phyloP scores from a whole-genome alignment of 2,329 filamentous ascomycete genomes.

The Pseudogymnoascus sp. region DNA sequence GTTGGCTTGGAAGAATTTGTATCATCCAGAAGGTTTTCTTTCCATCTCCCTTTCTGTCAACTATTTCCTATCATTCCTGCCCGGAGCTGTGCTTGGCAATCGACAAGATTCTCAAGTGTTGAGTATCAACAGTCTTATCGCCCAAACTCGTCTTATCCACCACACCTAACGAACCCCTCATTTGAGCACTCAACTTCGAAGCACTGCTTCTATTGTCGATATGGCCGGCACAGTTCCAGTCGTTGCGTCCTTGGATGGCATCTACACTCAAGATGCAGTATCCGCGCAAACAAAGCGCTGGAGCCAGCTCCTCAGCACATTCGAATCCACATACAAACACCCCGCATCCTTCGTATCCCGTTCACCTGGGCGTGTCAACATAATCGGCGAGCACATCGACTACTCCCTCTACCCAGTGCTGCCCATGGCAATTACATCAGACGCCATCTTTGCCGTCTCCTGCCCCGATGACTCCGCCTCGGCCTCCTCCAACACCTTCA shows the following conservation, averaged over 20 bases:
- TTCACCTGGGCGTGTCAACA: constrained; percentile 91
- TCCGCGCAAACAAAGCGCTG: constrained; percentile 63
- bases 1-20: neutral
- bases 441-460: constrained; percentile 77
- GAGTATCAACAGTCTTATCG: neutral
- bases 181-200: constrained; percentile 9
- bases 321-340: constrained; percentile 61
- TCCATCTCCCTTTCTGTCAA: neutral
- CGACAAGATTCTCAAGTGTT: neutral
- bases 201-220: neutral
- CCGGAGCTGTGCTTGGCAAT: neutral
- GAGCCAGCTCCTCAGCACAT: constrained; percentile 62
- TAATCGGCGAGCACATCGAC: constrained; percentile 98
- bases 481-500: constrained; percentile 45
- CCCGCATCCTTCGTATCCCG: constrained; percentile 74
- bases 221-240: constrained; percentile 62
- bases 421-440: constrained; percentile 89
- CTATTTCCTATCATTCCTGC: neutral
- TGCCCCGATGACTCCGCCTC: constrained; percentile 38
- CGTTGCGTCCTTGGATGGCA: constrained; percentile 65
- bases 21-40: neutral
- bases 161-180: constrained; percentile 5
- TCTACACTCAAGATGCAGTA: constrained; percentile 71
- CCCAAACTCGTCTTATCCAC: neutral
- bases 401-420: constrained; percentile 95